Evolutionary conservation across 2,329 filamentous ascomycete species (phyloP).

Genomic region (Cladosporium velox): DNA sequence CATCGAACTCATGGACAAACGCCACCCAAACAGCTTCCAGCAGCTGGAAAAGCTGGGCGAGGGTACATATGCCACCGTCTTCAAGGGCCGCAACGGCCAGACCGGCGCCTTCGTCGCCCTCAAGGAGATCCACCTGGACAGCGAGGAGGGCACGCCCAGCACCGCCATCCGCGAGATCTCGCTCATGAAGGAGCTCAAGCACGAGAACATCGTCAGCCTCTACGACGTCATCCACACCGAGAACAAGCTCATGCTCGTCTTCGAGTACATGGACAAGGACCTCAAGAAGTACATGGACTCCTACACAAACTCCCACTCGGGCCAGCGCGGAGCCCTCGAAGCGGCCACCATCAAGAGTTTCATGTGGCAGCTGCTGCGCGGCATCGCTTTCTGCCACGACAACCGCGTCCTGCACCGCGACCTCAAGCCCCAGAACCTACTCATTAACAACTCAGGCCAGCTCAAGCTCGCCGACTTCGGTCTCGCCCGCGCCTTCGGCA

Average conservation of each 20-base stretch:
- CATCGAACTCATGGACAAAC: conserved; percentile 73
- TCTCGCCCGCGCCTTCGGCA: conserved; percentile 89
- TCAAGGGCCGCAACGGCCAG: conserved; percentile 96
- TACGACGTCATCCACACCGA: conserved; percentile 99
- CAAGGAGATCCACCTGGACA: conserved; percentile 98
- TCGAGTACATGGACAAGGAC: conserved; percentile 98
- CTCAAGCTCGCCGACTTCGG: conserved; percentile 95
- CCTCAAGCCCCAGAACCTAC: conserved; percentile 91
- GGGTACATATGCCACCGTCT: conserved; percentile 98
- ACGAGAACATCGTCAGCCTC: conserved; percentile 95
- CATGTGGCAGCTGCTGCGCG: conserved; percentile 95
- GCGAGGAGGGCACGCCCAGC: conserved; percentile 94
- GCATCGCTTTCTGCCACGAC: conserved; percentile 97
- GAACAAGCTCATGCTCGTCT: conserved; percentile 99
- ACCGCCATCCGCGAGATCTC: conserved; percentile 98
- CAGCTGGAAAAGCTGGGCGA: conserved; percentile 98
- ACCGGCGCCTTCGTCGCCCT: conserved; percentile 95
- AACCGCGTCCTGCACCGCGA: conserved; percentile 95
- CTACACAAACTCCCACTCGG: conserved; percentile 57
- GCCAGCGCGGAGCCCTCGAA: conserved; percentile 86
- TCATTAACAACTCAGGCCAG: conserved; percentile 89
- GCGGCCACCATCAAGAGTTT: conserved; percentile 94
- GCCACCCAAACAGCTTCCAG: conserved; percentile 96
- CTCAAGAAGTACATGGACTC: conserved; percentile 97
- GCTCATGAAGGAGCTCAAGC: conserved; percentile 98